Conservation (phyloP, 495 filamentous ascomycete genomes). For the Saxophila tyrrhenica region DNA sequence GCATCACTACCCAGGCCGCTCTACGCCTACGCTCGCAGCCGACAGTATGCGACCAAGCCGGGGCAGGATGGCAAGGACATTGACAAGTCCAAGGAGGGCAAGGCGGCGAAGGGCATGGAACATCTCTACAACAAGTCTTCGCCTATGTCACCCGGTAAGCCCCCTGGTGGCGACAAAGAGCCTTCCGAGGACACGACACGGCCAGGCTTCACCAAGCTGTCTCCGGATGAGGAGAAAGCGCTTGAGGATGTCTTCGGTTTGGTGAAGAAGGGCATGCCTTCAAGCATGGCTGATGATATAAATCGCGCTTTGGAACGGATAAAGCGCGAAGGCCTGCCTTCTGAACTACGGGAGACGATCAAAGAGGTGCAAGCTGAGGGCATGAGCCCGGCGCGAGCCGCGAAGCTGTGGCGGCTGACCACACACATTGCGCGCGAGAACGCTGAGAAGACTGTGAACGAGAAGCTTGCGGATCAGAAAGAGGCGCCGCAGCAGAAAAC, state of each 20-base stretch:
- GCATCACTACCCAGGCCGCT: conserved; percentile 29
- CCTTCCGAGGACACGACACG: conserved; percentile 12
- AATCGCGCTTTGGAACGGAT: conserved; percentile 35
- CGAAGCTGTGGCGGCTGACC: conserved; percentile 40
- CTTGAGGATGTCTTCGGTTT: conserved; percentile 34
- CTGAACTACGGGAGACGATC: conserved; percentile 40
- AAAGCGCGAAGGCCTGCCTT: conserved; percentile 41
- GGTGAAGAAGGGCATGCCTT: conserved; percentile 39
- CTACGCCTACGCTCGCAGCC: conserved; percentile 35
- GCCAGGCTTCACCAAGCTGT: conserved; percentile 22
- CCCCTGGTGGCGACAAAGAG: conserved; percentile 28
- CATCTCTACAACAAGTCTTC: conserved; percentile 31
- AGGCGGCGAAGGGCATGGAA: conserved; percentile 35
- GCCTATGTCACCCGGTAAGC: conserved; percentile 30
- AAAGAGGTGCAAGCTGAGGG: conserved; percentile 30
- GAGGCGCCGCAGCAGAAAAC: conserved; percentile 30
- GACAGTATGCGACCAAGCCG: conserved; percentile 46
- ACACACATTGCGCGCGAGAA: conserved; percentile 29
- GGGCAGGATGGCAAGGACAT: conserved; percentile 36
- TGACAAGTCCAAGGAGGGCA: conserved; percentile 24
- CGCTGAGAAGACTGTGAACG: conserved; percentile 26
- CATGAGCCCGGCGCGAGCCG: conserved; percentile 38
- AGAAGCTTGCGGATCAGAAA: conserved; percentile 7
- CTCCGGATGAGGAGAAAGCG: conserved; percentile 29
- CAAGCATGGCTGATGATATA: conserved; percentile 32